These are phyloP conservation scores for Torrubiella hemipterigena DNA, from an alignment of 2,329 filamentous ascomycete species.

Conservation along the genomic window DNA sequence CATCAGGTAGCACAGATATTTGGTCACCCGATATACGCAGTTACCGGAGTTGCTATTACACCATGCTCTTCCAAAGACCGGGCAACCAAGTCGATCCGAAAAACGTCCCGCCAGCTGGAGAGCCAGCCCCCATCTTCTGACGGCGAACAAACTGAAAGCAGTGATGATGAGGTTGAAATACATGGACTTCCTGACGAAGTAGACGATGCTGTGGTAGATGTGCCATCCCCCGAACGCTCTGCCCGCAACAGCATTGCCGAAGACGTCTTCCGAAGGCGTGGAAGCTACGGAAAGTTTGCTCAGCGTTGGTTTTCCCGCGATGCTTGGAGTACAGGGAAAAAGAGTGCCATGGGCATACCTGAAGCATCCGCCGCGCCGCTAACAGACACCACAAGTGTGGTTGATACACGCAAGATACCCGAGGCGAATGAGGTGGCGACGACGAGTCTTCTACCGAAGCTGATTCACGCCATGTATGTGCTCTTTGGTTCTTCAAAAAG, in stretches of 20 bases:
- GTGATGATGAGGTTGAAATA: constrained; percentile 34
- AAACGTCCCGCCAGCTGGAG: constrained; percentile 37
- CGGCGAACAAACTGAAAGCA: constrained; percentile 31
- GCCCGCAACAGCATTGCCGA: constrained; percentile 60
- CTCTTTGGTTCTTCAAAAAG: constrained; percentile 72
- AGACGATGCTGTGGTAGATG: constrained; percentile 25
- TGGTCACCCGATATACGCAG: constrained; percentile 71
- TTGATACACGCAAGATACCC: constrained; percentile 8
- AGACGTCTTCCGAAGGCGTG: constrained; percentile 74
- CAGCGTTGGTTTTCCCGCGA: constrained; percentile 82
- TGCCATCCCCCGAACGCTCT: constrained; percentile 19
- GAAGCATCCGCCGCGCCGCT: no score
- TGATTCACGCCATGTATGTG: constrained; percentile 72
- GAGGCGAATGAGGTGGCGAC: constrained; percentile 12
- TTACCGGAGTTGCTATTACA: constrained; percentile 84
- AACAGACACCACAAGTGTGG: constrained; percentile 27
- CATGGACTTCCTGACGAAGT: constrained; percentile 30
- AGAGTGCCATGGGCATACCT: constrained; percentile 57
- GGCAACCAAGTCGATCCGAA: constrained; percentile 58
- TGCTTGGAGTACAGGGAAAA: constrained; percentile 65
- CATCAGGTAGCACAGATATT: constrained; percentile 82
- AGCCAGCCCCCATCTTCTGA: constrained; percentile 25
- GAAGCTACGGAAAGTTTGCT: constrained; percentile 80
- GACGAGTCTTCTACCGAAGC: constrained; percentile 62
- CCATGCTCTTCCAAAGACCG: constrained; percentile 68